Evolutionary conservation across 1,139 yeast genomes (phyloP).

Genomic region (Casaregolazyma suthepensis): DNA sequence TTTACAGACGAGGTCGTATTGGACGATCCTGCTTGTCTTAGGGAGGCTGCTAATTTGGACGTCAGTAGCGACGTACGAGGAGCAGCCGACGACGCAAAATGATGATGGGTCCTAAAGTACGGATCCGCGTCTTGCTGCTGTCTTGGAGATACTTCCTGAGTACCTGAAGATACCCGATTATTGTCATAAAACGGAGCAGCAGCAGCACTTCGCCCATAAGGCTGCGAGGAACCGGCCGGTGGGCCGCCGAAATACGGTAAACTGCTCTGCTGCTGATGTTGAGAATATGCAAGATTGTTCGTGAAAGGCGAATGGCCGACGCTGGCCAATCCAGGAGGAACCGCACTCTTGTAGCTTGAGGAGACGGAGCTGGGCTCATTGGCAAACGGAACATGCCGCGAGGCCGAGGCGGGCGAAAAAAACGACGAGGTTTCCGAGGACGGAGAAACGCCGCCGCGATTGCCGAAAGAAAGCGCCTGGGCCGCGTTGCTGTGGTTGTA

Average conservation of each 20-base stretch:
- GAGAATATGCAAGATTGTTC: constrained; percentile 8
- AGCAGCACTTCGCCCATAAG: constrained; percentile 4
- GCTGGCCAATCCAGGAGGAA: constrained; percentile 13
- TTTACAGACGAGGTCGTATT: constrained; percentile 1
- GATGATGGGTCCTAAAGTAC: not conserved
- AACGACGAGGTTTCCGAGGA: constrained; percentile 21
- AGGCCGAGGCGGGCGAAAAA: constrained; percentile 26
- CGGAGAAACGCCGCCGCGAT: constrained; percentile 6
- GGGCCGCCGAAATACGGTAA: constrained; percentile 1
- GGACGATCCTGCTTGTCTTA: constrained; percentile 4
- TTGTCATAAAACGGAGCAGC: constrained; percentile 4
- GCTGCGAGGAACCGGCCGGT: constrained; percentile 4
- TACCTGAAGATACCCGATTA: not conserved
- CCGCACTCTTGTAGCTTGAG: constrained; percentile 26
- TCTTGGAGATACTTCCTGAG: not conserved
- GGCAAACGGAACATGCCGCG: constrained; percentile 26
- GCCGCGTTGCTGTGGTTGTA: constrained; percentile 1
- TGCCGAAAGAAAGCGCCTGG: constrained; percentile 1
- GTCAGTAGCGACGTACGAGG: constrained; percentile 28
- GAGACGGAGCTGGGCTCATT: constrained; percentile 30
- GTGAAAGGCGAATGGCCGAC: constrained; percentile 10
- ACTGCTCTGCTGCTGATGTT: constrained; percentile 4
- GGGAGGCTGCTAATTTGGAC: constrained; percentile 26
- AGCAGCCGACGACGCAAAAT: constrained; percentile 5
- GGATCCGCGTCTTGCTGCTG: not conserved